Evolutionary conservation across 805 yeast genomes (phyloP), one percentile per base, ranked within the genome.

Genomic region (Clavispora santaluciae): DNA sequence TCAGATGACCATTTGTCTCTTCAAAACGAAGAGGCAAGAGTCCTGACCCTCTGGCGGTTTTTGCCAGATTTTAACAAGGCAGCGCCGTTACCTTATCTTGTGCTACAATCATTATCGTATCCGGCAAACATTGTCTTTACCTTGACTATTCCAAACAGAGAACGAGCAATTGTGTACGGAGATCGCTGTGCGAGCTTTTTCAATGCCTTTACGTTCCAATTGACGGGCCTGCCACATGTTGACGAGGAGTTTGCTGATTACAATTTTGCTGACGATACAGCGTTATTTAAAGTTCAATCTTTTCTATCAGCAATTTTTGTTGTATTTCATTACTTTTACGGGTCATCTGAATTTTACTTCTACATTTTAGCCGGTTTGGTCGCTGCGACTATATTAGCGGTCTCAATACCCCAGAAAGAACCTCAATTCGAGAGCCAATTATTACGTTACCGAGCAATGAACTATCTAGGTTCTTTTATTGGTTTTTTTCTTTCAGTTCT

Each of bases 401-500:
- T 22, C 16, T 33, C 26, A 12, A n/a, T 36, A 8, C 43, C 41
- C 2, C 3, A 6, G 12, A 15, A 18, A 26, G 39, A 22, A 35
- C 52, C 41, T 11, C 38, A 13, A 8, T 12, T 31, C 35, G 41
- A 20, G 11, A 48, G 17, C 39, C 46, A 33, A 22, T 36, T 33
- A 33, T 55, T 30, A 15, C 35, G 22, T 12, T 43, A 40, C 18
- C 29, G 23, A 15, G 16, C 34, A 8, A 43, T 50, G 45, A 57
- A 60, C 43, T 48, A 60, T 37, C 10, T 48, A 11, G 50, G 51
- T 10, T 62, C 86, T 0, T 34, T 70, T 0, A 16, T 71, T 3
- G 96, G 96, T 0, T 91, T 91, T 55, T 41, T 74, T 0, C 60
- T 79, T 5, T 75, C 95, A 1, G 67, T 91, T 3, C 56, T 78